A percentile compares a stretch with the other conserved stretches of the same genome.
Evolutionary conservation across 2,329 filamentous ascomycete genomes (phyloP).

Genomic region (Colletotrichum sojae): DNA sequence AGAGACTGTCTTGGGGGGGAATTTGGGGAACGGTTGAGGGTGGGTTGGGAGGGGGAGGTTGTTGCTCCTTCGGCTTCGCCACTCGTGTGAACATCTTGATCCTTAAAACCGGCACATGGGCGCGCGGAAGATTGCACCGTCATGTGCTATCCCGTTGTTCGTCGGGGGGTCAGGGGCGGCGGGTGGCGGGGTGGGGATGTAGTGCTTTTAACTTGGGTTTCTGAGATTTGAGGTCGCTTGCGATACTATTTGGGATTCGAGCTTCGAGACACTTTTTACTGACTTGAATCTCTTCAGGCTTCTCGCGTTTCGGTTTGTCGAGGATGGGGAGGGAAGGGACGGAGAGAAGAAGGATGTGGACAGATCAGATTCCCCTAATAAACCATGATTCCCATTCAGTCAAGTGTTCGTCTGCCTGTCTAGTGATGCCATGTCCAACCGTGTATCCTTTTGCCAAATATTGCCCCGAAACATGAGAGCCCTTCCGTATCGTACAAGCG

Average conservation of each 20-base stretch:
- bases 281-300: neutral
- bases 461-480: neutral
- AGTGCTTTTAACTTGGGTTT: conserved; percentile 63
- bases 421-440: conserved; percentile 4
- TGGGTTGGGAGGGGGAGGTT: neutral
- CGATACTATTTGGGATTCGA: neutral
- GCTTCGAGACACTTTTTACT: conserved; percentile 1
- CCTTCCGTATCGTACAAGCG: neutral
- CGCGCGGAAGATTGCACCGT: conserved; percentile 47
- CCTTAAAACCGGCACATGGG: conserved; percentile 25
- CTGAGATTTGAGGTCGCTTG: conserved; percentile 50
- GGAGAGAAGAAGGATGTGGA: too few relatives aligned
- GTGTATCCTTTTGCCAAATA: neutral
- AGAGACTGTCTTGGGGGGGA: neutral
- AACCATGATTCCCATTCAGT: conserved; percentile 28
- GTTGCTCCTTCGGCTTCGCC: conserved; percentile 40
- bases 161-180: conserved; percentile 41
- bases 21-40: neutral
- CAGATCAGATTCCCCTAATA: conserved; percentile 1
- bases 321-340: neutral
- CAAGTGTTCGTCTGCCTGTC: neutral
- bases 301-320: neutral
- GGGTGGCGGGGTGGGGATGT: conserved; percentile 54
- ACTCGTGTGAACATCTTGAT: conserved; percentile 16
- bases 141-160: conserved; percentile 48